These are phyloP conservation scores for Corynespora cassiicola DNA, from an alignment of 2,329 filamentous ascomycete genomes.

Conservation along the genomic window DNA sequence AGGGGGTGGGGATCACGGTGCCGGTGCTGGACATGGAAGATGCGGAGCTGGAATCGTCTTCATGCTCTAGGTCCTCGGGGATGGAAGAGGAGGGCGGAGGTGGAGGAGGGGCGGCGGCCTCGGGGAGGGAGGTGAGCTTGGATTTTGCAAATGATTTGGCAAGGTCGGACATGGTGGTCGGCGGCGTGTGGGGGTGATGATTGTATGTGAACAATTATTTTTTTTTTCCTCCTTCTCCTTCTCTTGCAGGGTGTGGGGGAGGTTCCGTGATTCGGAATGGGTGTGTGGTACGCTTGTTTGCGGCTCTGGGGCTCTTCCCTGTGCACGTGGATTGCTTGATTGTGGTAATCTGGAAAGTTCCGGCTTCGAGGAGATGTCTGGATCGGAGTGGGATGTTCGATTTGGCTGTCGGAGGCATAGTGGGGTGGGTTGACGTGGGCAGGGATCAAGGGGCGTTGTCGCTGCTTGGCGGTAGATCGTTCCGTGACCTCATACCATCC, in stretches of 20 bases:
- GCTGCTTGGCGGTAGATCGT: no score
- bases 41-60: conserved; percentile 60
- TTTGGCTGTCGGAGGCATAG: conserved; percentile 3
- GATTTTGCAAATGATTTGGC: conserved; percentile 80
- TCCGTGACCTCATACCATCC: no score
- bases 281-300: no score
- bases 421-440: conserved; percentile 1
- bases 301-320: no score
- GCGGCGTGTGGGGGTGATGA: neutral
- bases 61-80: conserved; percentile 58
- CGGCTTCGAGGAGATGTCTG: neutral
- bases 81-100: conserved; percentile 59
- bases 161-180: conserved; percentile 74
- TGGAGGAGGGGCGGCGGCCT: no score
- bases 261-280: conserved; percentile 6
- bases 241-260: conserved; percentile 13
- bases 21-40: conserved; percentile 93
- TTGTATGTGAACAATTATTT: conserved; percentile 7
- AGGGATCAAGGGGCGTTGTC: neutral
- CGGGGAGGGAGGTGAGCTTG: conserved; percentile 69
- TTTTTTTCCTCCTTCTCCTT: conserved; percentile 11
- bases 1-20: conserved; percentile 83
- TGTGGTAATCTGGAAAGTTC: neutral
- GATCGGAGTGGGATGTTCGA: conserved; percentile 2
- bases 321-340: conserved; percentile 3